Conservation (phyloP, 1,284 basidiomycete species). For the Cerioporus squamosus region DNA sequence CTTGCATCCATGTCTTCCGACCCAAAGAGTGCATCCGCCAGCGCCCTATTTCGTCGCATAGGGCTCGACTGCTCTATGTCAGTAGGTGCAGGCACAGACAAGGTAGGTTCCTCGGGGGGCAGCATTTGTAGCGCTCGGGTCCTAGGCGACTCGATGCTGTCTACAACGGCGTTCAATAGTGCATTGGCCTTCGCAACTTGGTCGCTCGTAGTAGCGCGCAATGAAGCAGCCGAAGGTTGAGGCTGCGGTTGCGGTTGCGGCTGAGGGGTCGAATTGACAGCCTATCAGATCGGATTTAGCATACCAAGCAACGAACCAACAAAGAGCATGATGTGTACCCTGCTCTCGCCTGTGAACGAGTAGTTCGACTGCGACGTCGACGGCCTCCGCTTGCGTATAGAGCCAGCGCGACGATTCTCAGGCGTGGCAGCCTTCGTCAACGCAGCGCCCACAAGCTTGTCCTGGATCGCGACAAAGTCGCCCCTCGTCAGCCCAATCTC, state of each 20-base stretch:
- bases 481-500: slow-evolving; percentile 68
- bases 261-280: slow-evolving; percentile 56
- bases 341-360: slow-evolving; percentile 54
- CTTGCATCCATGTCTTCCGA: slow-evolving; percentile 43
- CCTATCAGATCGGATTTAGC: slow-evolving; percentile 39
- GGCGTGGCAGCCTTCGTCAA: slow-evolving; percentile 57
- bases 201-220: slow-evolving; percentile 30
- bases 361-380: slow-evolving; percentile 83
- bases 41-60: slow-evolving; percentile 68
- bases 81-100: slow-evolving; percentile 25
- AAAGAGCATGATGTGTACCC: slow-evolving; percentile 35
- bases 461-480: slow-evolving; percentile 74
- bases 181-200: slow-evolving; percentile 61
- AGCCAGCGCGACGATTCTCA: slow-evolving; percentile 59
- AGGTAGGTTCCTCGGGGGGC: slow-evolving; percentile 30
- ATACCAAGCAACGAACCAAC: not conserved
- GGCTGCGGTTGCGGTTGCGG: slow-evolving; percentile 28
- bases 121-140: slow-evolving; percentile 32
- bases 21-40: slow-evolving; percentile 76
- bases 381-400: slow-evolving; percentile 62
- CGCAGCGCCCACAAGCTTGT: slow-evolving; percentile 67
- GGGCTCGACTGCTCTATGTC: slow-evolving; percentile 40
- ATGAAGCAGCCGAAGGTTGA: slow-evolving; percentile 10
- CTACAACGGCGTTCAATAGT: slow-evolving; percentile 68
- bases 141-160: slow-evolving; percentile 60